Base-by-base conservation (phyloP, 2,329 filamentous ascomycete genomes). In the Chrysoporthe puriensis region DNA sequence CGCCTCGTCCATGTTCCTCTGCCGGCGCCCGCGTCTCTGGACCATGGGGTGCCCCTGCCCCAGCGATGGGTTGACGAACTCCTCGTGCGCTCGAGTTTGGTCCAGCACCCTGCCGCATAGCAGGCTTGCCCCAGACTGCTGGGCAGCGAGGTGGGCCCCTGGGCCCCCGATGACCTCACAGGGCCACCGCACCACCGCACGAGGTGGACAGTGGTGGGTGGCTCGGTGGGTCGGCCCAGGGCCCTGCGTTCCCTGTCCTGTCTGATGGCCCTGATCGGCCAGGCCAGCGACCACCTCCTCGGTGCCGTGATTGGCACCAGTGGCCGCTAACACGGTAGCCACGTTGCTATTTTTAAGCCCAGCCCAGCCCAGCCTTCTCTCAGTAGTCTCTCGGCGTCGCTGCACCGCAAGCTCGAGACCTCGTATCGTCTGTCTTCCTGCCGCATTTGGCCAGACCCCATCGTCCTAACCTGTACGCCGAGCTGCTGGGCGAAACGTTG, bases 141-240 rank as follows among this genome's bases (percentile, higher is more conserved):
- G 36, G 26, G 26, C 21, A 54, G 8, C 13, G 50, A 32, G n/a
- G 50, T 54, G 50, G 8, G 3, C 26, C 2, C 54, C 26, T 13
- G 14, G 7, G 36, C 7, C 26, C 57, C 59, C 43, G 59, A 61
- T 61, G 59, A 61, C 59, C 59, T 61, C 59, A 61, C 36, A 61
- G 59, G 59, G 59, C 32, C 59, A n/a, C 26, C n/a, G 40, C 40
- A 43, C 26, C 26, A 40, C 36, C 36, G 36, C 9, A 7, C 14
- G 36, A 16, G 57, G 57, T 13, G 43, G 21, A 7, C 26, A 16
- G 59, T 44, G 42, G 42, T 44, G 32, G 26, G 26, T 26, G 26
- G 26, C 26, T 26, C 26, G 42, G 42, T 44, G 34, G 32, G 32
- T 40, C 6, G 9, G 40, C 34, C 16, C 34, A 16, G 34, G 54